phyloP scores from a whole-genome alignment of 768 basidiomycete species.

The Boletus barrowsii region DNA sequence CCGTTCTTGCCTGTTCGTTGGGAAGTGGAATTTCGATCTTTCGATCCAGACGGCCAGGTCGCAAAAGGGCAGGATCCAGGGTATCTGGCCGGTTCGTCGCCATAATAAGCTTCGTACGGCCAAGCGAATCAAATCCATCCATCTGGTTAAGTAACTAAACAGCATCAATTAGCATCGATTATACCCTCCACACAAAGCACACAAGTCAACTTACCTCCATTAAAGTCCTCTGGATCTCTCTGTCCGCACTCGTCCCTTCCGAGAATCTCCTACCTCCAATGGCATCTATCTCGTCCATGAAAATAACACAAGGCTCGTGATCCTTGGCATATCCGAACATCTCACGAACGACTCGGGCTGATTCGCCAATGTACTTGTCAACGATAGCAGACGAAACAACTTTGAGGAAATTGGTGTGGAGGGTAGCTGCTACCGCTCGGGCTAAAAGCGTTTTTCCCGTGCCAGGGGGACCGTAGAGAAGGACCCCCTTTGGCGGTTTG shows the following conservation, averaged over 20 bases:
- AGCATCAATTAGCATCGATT: not conserved
- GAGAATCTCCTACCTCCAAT: constrained; percentile 91
- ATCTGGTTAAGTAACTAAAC: constrained; percentile 92
- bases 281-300: constrained; percentile 98
- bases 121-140: constrained; percentile 98
- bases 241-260: constrained; percentile 96
- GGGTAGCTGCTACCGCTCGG: constrained; percentile 91
- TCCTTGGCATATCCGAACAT: constrained; percentile 99
- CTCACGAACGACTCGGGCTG: constrained; percentile 91
- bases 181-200: not conserved
- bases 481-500: constrained; percentile 92
- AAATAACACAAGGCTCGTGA: constrained; percentile 98
- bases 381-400: constrained; percentile 98
- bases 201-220: constrained; percentile 70
- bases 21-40: constrained; percentile 98
- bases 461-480: constrained; percentile 94
- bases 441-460: constrained; percentile 96
- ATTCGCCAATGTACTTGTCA: constrained; percentile 98
- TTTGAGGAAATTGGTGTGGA: constrained; percentile 96
- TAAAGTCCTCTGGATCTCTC: constrained; percentile 96
- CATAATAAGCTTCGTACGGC: constrained; percentile 96
- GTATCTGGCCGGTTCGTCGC: constrained; percentile 99
- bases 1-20: constrained; percentile 93
- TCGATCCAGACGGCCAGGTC: constrained; percentile 92
- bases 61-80: constrained; percentile 92